These are phyloP conservation scores for sorghum (Sorghum bicolor) DNA, from an alignment of 176 grass and related monocot genomes.

Conservation along the genomic window DNA sequence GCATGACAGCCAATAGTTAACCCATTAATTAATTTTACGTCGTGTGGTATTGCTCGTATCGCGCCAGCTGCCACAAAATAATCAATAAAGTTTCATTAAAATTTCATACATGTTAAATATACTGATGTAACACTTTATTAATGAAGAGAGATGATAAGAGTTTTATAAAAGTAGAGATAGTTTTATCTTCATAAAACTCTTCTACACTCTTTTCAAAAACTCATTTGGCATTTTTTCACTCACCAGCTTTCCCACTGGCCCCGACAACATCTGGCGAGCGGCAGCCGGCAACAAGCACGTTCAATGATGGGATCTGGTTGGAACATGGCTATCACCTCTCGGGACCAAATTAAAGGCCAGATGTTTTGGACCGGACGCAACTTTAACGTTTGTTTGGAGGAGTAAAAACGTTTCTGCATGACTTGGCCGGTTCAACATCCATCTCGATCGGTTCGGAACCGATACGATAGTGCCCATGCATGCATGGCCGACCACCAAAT, in stretches of 20 bases:
- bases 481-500: no score
- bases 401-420: background rate
- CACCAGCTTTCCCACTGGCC: background rate
- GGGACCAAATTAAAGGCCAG: background rate
- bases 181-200: no score
- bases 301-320: background rate
- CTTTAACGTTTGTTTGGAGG: background rate
- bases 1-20: background rate
- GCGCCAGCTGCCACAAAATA: background rate
- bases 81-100: no score
- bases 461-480: no score
- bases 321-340: background rate
- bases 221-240: background rate
- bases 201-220: background rate
- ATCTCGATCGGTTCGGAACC: background rate
- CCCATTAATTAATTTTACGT: background rate
- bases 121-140: no score
- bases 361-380: background rate
- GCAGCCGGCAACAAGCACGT: background rate
- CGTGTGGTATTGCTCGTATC: background rate
- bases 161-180: no score
- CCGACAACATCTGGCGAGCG: background rate
- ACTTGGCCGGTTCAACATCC: background rate
- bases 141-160: no score
- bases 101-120: no score